Evolutionary conservation across 2,329 filamentous ascomycete genomes (phyloP), one percentile per base, ranked within the genome.

Genomic region (Alternaria triticina): DNA sequence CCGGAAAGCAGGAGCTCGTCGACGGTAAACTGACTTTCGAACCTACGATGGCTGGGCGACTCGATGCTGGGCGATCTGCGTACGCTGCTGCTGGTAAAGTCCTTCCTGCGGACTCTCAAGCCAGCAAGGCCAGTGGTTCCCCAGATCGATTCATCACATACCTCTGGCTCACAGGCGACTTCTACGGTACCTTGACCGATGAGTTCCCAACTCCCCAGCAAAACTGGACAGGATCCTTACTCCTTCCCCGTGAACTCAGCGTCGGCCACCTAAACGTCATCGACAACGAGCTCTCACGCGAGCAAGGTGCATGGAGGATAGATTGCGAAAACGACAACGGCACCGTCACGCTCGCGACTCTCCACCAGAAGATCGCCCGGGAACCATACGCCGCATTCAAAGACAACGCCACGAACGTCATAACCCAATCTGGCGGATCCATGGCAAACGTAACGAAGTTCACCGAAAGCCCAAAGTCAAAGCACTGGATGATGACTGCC

Each of bases 31-130:
- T 70, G 20, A 57, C 56, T 7, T 83, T 83, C 60, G 72, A 69
- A 27, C 81, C 81, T 0, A 79, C 69, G 1, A 83, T 83, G 81
- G 79, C 79, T 2, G 82, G 82, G 2, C 77, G 75, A 27, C 67
- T 83, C 1, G 82, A 83, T 56, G 82, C 79, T 71, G 82, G 82
- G 10, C 64, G 68, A 3, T 82, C 79, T 0, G 81, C 81, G 5
- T 83, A 83, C 63, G 82, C 82, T 11, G 82, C 82, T 4, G 81
- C 81, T 13, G 82, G 82, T 4, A 83, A 83, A 66, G 65, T 77
- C 12, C 60, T 83, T 1, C 80, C 79, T 2, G 74, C 80, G 0
- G 74, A 75, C 8, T 82, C 81, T 1, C 67, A 76, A 57, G 78
- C 81, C 2, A 82, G 80, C 7, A 63, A 70, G 46, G 77, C 74